These are phyloP conservation scores for Termitomyces sp. DNA, from an alignment of 768 basidiomycete genomes.

Conservation along the genomic window DNA sequence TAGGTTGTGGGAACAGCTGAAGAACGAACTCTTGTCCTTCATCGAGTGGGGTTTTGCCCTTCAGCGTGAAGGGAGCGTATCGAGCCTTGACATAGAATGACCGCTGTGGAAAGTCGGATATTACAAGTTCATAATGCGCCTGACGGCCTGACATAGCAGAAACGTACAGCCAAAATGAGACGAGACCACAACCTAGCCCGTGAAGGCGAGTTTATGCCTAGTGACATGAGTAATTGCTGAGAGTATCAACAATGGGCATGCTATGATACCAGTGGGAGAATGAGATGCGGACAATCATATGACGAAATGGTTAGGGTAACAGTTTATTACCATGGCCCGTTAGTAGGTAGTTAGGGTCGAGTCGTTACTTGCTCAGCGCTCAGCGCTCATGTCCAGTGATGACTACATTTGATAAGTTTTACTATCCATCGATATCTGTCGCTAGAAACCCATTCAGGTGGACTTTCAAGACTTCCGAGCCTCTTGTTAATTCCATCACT, in stretches of 20 bases:
- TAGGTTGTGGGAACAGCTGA: neutral
- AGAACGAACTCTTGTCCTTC: slow-evolving; percentile 19
- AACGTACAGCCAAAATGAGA: neutral
- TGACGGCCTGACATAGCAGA: neutral
- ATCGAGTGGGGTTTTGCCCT: neutral
- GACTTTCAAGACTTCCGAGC: too few species aligned
- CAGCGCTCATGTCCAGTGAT: too few species aligned
- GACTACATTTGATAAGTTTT: too few species aligned
- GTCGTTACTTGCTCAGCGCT: too few species aligned
- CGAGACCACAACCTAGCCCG: neutral
- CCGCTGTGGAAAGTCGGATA: slow-evolving; percentile 1
- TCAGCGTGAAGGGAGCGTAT: slow-evolving; percentile 3
- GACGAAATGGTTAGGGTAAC: too few species aligned
- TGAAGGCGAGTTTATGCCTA: neutral
- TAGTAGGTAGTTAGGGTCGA: too few species aligned
- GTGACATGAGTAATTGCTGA: neutral
- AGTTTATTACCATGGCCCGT: too few species aligned
- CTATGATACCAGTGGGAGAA: too few species aligned
- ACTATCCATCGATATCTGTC: too few species aligned
- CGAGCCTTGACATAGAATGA: slow-evolving; percentile 10
- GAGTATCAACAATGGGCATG: neutral
- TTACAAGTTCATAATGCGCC: neutral
- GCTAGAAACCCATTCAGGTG: too few species aligned
- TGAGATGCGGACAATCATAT: too few species aligned
- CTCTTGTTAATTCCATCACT: too few species aligned